Percentiles rank a stretch among this genome's conserved stretches.
phyloP scores from a whole-genome alignment of 1,284 basidiomycete species.

The Tranzscheliella williamsii region DNA sequence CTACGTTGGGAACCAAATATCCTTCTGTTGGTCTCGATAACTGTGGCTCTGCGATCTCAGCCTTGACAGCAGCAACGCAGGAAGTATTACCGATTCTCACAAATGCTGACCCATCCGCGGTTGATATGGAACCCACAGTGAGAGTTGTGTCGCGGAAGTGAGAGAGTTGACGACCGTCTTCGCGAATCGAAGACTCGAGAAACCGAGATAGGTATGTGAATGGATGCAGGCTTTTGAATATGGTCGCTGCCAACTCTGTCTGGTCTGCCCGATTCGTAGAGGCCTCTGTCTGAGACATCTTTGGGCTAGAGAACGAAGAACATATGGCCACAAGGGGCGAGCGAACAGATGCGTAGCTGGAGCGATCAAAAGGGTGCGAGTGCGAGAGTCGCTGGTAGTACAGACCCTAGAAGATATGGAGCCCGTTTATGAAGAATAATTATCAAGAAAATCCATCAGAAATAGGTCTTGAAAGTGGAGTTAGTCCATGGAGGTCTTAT shows the following conservation, averaged over 20 bases:
- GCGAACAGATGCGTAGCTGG: no score
- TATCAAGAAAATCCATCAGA: no score
- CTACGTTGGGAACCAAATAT: slow-evolving; percentile 71
- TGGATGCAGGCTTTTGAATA: slow-evolving; percentile 46
- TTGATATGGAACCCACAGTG: slow-evolving; percentile 34
- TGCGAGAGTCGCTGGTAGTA: no score
- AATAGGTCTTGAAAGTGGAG: no score
- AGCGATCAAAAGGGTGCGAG: no score
- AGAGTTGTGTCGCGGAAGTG: slow-evolving; percentile 29
- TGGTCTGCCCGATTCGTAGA: no score
- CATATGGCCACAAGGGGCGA: no score
- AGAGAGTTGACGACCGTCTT: slow-evolving; percentile 27
- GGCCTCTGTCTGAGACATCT: no score
- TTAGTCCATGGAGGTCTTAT: no score
- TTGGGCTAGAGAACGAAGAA: no score
- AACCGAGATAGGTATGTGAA: slow-evolving; percentile 41
- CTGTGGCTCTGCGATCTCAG: slow-evolving; percentile 34
- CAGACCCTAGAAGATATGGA: no score
- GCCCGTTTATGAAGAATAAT: no score
- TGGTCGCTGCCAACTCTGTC: slow-evolving; percentile 26
- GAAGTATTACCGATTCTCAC: slow-evolving; percentile 36
- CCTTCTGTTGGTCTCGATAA: slow-evolving; percentile 23
- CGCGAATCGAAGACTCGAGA: slow-evolving; percentile 37
- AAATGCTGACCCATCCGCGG: slow-evolving; percentile 36
- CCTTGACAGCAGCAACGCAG: slow-evolving; percentile 45